Conservation (phyloP, 495 filamentous ascomycete genomes). For the Neurospora tetraspora region DNA sequence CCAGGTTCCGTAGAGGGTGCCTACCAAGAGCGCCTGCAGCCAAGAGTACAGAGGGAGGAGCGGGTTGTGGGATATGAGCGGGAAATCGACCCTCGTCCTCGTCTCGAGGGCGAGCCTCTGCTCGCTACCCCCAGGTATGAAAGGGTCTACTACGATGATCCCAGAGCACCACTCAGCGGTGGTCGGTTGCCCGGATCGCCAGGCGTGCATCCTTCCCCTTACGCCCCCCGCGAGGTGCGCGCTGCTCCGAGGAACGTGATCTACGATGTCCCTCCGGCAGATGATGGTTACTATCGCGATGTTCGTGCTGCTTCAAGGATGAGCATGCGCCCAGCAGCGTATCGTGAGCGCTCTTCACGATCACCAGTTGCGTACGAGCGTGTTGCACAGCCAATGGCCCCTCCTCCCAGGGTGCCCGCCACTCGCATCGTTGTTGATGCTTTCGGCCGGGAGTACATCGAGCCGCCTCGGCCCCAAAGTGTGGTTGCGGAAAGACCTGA, state of each 20-base stretch:
- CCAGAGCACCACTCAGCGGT: slow-evolving; percentile 32
- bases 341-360: slow-evolving; percentile 45
- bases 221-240: slow-evolving; percentile 34
- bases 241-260: slow-evolving; percentile 7
- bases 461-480: slow-evolving; percentile 39
- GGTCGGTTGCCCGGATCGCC: slow-evolving; percentile 38
- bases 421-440: slow-evolving; percentile 58
- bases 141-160: slow-evolving; percentile 28
- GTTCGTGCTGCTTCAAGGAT: slow-evolving; percentile 25
- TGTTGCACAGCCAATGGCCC: slow-evolving; percentile 32
- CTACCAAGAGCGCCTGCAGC: slow-evolving; percentile 16
- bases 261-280: slow-evolving; percentile 1
- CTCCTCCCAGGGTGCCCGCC: slow-evolving; percentile 47
- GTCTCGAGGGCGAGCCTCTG: slow-evolving; percentile 11
- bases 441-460: slow-evolving; percentile 60
- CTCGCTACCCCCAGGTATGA: slow-evolving; percentile 22
- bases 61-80: slow-evolving; percentile 19
- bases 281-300: slow-evolving; percentile 49
- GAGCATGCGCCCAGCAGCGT: slow-evolving; percentile 34
- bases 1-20: slow-evolving; percentile 12
- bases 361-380: slow-evolving; percentile 47
- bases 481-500: slow-evolving; percentile 36
- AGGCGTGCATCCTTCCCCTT: slow-evolving; percentile 36
- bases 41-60: slow-evolving; percentile 14
- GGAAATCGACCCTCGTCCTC: slow-evolving; percentile 11